Evolutionary conservation across 768 basidiomycete species (phyloP).

Genomic region (Gymnopilus junonius): DNA sequence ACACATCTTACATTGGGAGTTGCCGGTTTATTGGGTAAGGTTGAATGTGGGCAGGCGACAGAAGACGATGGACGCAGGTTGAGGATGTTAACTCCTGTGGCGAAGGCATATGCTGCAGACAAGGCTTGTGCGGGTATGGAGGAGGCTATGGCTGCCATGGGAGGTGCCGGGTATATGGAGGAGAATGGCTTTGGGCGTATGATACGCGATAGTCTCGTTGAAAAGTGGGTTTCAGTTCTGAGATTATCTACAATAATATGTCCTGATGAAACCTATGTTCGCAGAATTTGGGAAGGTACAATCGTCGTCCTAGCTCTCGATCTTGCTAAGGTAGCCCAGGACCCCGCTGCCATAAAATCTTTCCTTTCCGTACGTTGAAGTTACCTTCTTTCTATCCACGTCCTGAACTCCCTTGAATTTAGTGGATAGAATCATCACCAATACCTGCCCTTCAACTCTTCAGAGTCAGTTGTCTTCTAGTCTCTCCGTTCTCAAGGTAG

Average conservation of each 20-base stretch:
- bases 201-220: slow-evolving; percentile 73
- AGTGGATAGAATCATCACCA: slow-evolving; percentile 60
- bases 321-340: slow-evolving; percentile 56
- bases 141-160: slow-evolving; percentile 74
- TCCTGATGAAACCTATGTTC: not conserved
- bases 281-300: slow-evolving; percentile 83
- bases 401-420: not conserved
- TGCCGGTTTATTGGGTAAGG: slow-evolving; percentile 60
- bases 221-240: slow-evolving; percentile 46
- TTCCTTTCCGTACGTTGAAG: slow-evolving; percentile 51
- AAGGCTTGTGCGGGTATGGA: slow-evolving; percentile 68
- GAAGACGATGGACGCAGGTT: slow-evolving; percentile 55
- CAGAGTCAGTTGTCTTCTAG: slow-evolving; percentile 27
- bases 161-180: slow-evolving; percentile 85
- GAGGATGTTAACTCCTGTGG: slow-evolving; percentile 68
- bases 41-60: slow-evolving; percentile 57
- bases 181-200: slow-evolving; percentile 74
- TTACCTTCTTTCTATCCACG: not conserved
- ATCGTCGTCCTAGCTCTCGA: slow-evolving; percentile 71
- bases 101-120: slow-evolving; percentile 73
- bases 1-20: slow-evolving; percentile 66
- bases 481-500: slow-evolving; percentile 39
- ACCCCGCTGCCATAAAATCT: slow-evolving; percentile 44
- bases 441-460: slow-evolving; percentile 44
- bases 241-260: not conserved